Conservation (phyloP, 2,329 filamentous ascomycete species). For the Aspergillus udagawae region DNA sequence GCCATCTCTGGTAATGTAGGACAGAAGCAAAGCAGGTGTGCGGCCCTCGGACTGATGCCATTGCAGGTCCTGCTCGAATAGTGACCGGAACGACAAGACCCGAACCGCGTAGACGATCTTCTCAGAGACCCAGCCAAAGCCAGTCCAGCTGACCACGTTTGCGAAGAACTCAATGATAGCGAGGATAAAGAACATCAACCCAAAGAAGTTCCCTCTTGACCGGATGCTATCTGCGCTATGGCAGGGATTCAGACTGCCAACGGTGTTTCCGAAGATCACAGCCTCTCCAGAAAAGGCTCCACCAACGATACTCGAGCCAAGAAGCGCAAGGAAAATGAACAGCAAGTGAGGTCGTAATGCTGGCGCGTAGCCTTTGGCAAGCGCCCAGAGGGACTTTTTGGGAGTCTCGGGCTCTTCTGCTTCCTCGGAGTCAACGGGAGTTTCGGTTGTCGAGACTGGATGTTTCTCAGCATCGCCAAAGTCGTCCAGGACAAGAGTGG, state of each 20-base stretch:
- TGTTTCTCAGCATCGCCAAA: slow-evolving; percentile 12
- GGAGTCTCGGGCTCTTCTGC: slow-evolving; percentile 24
- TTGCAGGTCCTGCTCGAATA: slow-evolving; percentile 63
- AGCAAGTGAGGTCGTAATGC: slow-evolving; percentile 39
- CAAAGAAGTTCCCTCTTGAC: slow-evolving; percentile 50
- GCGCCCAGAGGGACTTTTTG: slow-evolving; percentile 24
- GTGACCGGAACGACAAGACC: slow-evolving; percentile 60
- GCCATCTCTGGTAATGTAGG: slow-evolving; percentile 66
- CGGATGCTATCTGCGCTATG: slow-evolving; percentile 47
- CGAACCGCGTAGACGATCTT: slow-evolving; percentile 61
- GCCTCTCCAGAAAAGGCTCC: slow-evolving; percentile 56
- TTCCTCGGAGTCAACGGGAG: slow-evolving; percentile 17
- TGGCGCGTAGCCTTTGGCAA: slow-evolving; percentile 25
- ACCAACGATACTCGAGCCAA: slow-evolving; percentile 52
- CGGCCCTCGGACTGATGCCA: slow-evolving; percentile 67
- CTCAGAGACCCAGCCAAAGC: slow-evolving; percentile 59
- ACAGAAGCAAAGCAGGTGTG: slow-evolving; percentile 59
- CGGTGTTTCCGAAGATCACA: slow-evolving; percentile 58
- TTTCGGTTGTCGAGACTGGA: slow-evolving; percentile 13
- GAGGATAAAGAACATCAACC: slow-evolving; percentile 58
- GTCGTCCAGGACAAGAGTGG: slow-evolving; percentile 2
- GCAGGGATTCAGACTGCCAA: slow-evolving; percentile 56
- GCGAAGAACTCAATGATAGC: slow-evolving; percentile 58
- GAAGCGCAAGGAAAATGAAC: slow-evolving; percentile 46
- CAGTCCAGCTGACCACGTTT: slow-evolving; percentile 57